Evolutionary conservation across 495 filamentous ascomycete species (phyloP).

Genomic region (Hypomontagnella submonticulosa): DNA sequence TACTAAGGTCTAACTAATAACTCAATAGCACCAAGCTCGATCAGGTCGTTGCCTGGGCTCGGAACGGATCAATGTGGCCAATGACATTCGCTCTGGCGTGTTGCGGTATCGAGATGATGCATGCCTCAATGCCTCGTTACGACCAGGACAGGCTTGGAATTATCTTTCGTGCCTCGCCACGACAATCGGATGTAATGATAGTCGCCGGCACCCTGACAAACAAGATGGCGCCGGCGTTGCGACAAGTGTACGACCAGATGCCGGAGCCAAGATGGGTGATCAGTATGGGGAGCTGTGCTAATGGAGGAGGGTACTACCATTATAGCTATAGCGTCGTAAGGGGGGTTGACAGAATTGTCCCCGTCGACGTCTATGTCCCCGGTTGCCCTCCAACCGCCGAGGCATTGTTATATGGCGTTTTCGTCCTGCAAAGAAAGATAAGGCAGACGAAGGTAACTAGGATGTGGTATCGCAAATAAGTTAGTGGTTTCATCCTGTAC

Average conservation of each 20-base stretch:
- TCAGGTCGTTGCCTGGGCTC: constrained; percentile 92
- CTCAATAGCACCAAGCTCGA: constrained; percentile 82
- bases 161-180: constrained; percentile 95
- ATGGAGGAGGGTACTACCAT: constrained; percentile 94
- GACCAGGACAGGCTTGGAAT: constrained; percentile 96
- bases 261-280: constrained; percentile 94
- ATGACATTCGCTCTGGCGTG: constrained; percentile 98
- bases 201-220: constrained; percentile 96
- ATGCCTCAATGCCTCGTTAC: constrained; percentile 93
- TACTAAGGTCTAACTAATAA: no score
- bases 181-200: constrained; percentile 98
- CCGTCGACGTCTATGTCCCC: constrained; percentile 92
- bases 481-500: no score
- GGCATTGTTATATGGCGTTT: constrained; percentile 88
- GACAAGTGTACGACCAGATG: constrained; percentile 99
- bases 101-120: constrained; percentile 99
- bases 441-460: constrained; percentile 78
- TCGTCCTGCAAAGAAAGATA: constrained; percentile 90
- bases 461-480: constrained; percentile 72
- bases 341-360: constrained; percentile 89
- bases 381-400: constrained; percentile 91
- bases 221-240: constrained; percentile 95
- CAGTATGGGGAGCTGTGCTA: constrained; percentile 91
- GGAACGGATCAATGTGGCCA: constrained; percentile 93
- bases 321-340: constrained; percentile 90